These are phyloP conservation scores for Tieghemostelium lacteum DNA, from an alignment of 78 protist species.

Conservation along the genomic window DNA sequence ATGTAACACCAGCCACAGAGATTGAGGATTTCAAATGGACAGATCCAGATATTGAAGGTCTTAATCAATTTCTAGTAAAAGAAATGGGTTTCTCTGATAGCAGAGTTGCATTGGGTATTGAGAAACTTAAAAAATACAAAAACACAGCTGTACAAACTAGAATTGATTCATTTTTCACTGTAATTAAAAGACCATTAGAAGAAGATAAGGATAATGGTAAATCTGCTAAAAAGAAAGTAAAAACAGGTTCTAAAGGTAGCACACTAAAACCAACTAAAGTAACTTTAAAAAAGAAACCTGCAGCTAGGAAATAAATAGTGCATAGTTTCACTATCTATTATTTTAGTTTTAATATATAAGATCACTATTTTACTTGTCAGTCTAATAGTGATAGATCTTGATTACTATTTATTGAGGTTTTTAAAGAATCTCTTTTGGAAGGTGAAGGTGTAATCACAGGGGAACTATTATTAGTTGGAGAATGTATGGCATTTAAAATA, in stretches of 20 bases:
- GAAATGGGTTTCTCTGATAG: conserved; percentile 90
- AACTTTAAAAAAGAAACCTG: conserved; percentile 28
- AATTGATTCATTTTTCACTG: conserved; percentile 74
- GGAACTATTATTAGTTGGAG: no score
- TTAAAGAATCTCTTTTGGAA: no score
- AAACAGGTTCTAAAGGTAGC: conserved; percentile 25
- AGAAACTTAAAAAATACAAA: conserved; percentile 72
- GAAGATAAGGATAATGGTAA: conserved; percentile 9
- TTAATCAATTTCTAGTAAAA: conserved; percentile 81
- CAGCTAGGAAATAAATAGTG: conserved; percentile 9
- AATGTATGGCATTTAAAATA: no score
- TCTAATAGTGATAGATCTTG: no score
- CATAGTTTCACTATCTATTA: no score
- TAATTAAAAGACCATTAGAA: conserved; percentile 59
- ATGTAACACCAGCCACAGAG: conserved; percentile 58
- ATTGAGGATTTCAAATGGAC: conserved; percentile 77
- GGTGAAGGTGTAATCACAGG: no score
- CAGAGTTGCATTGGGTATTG: conserved; percentile 73
- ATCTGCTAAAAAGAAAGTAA: conserved; percentile 19
- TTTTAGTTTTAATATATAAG: background rate
- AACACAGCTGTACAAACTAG: conserved; percentile 75
- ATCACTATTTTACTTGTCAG: no score
- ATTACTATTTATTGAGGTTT: no score
- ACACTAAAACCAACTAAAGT: background rate
- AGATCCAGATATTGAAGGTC: conserved; percentile 92